Conservation (phyloP, 1,284 basidiomycete species). For the Quambalaria eucalypti region DNA sequence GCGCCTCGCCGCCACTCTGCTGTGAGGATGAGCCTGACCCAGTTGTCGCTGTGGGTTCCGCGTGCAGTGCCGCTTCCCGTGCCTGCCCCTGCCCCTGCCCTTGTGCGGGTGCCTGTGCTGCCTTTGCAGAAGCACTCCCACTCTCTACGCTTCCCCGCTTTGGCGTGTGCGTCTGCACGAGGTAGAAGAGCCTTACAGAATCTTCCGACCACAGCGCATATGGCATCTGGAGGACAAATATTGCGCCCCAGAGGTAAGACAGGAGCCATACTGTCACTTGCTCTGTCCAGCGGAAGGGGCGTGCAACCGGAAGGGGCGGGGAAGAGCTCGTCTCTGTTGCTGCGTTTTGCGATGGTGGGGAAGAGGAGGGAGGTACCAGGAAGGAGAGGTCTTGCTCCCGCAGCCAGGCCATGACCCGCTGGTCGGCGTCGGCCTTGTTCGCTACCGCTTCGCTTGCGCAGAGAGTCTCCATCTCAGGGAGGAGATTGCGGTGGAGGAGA, state of each 20-base stretch:
- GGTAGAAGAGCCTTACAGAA: neutral
- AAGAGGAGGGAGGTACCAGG: neutral
- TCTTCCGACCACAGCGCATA: neutral
- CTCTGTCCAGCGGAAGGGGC: conserved; percentile 32
- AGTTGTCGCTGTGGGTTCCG: too few species aligned
- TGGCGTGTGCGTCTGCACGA: too few species aligned
- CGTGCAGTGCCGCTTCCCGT: too few species aligned
- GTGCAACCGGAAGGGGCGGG: conserved; percentile 8
- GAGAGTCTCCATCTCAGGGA: conserved; percentile 29
- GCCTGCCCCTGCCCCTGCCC: too few species aligned
- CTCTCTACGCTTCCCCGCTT: too few species aligned
- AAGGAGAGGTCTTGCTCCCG: conserved; percentile 27
- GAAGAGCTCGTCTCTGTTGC: neutral
- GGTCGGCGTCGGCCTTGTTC: conserved; percentile 21
- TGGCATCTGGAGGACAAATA: conserved; percentile 26
- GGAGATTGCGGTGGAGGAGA: conserved; percentile 17
- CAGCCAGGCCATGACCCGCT: conserved; percentile 29
- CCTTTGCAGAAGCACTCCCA: too few species aligned
- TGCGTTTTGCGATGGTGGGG: neutral
- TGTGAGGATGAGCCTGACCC: too few species aligned
- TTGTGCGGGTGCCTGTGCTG: too few species aligned
- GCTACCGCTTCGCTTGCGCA: conserved; percentile 15
- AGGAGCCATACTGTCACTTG: conserved; percentile 31
- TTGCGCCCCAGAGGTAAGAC: conserved; percentile 38
- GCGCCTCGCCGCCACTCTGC: too few species aligned